Evolutionary conservation across 1,139 yeast species (phyloP).

Genomic region (Pichia sp.): DNA sequence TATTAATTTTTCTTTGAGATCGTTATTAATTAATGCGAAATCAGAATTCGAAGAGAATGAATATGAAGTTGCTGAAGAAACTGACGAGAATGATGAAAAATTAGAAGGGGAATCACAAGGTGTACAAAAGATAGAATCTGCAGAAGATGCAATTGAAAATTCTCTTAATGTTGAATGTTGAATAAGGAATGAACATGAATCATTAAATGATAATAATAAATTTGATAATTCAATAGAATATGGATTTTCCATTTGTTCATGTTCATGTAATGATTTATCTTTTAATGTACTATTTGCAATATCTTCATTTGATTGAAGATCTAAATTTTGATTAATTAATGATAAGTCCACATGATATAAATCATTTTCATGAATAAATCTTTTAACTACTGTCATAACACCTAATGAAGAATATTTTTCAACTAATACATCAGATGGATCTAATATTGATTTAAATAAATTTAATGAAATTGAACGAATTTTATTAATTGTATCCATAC

Average conservation of each 20-base stretch:
- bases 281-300: neutral
- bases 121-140: constrained; percentile 17
- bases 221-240: constrained; percentile 16
- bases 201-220: constrained; percentile 14
- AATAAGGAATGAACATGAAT: constrained; percentile 10
- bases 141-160: constrained; percentile 10
- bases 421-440: constrained; percentile 49
- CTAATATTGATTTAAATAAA: constrained; percentile 41
- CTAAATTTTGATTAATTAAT: constrained; percentile 7
- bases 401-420: constrained; percentile 44
- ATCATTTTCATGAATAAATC: constrained; percentile 25
- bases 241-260: constrained; percentile 2
- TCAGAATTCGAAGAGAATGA: constrained; percentile 18
- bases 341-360: constrained; percentile 17
- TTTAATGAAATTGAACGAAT: constrained; percentile 42
- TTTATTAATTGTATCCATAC: constrained; percentile 35
- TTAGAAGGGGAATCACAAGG: constrained; percentile 29
- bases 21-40: neutral
- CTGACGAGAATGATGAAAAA: constrained; percentile 30
- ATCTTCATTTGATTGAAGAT: neutral
- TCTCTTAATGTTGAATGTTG: constrained; percentile 11
- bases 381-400: constrained; percentile 30
- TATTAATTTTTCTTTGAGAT: constrained; percentile 2
- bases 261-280: neutral
- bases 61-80: constrained; percentile 29